Evolutionary conservation across 257 asterid species (phyloP).

Genomic region (Petunia secreta): DNA sequence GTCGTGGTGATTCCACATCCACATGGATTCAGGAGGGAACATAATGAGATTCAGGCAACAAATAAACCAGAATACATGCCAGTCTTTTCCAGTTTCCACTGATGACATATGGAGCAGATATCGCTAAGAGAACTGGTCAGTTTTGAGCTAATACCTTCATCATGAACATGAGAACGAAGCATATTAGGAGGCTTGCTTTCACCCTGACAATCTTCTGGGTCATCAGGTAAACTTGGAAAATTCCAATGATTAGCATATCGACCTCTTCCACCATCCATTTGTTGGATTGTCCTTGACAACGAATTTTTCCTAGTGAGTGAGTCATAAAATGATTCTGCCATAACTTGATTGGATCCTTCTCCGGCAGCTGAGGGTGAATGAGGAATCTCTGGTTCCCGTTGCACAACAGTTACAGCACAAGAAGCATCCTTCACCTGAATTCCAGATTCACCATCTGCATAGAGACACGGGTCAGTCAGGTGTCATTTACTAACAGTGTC

Average conservation of each 20-base stretch:
- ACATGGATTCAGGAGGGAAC: neutral
- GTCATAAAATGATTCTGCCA: slow-evolving; percentile 39
- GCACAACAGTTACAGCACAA: slow-evolving; percentile 50
- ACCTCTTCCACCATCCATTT: slow-evolving; percentile 36
- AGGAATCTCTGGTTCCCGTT: slow-evolving; percentile 57
- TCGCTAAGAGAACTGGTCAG: slow-evolving; percentile 21
- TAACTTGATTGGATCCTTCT: slow-evolving; percentile 71
- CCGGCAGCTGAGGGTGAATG: slow-evolving; percentile 78
- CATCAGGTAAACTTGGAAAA: slow-evolving; percentile 40
- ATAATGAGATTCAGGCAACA: neutral
- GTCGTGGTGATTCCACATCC: neutral
- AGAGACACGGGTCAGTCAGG: slow-evolving; percentile 15
- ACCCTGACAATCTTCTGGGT: slow-evolving; percentile 60
- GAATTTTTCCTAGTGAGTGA: slow-evolving; percentile 37
- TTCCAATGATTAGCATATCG: slow-evolving; percentile 33
- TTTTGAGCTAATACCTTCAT: slow-evolving; percentile 56
- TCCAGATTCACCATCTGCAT: slow-evolving; percentile 93
- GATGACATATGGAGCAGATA: slow-evolving; percentile 16
- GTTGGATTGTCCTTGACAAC: slow-evolving; percentile 37
- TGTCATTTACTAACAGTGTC: slow-evolving; percentile 5
- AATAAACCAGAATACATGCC: slow-evolving; percentile 15
- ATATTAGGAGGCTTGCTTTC: slow-evolving; percentile 45
- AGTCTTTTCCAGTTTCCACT: neutral
- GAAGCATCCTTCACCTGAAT: slow-evolving; percentile 66
- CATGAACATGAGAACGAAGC: slow-evolving; percentile 46